phyloP scores from a whole-genome alignment of 768 basidiomycete species.

The Cystobasidium tubakii region DNA sequence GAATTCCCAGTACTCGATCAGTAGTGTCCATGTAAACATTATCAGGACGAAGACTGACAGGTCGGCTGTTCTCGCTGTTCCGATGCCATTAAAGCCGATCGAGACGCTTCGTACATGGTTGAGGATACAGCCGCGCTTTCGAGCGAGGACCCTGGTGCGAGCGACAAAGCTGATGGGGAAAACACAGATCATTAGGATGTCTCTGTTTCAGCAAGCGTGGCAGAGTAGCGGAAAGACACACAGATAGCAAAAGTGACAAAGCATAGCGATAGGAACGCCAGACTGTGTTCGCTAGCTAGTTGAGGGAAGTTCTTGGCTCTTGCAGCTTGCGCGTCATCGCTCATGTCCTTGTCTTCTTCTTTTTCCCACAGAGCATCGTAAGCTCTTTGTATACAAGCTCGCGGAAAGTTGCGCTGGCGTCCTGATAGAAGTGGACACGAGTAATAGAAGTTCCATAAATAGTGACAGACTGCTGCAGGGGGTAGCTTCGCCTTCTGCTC shows the following conservation, averaged over 20 bases:
- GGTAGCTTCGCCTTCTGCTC: constrained; percentile 31
- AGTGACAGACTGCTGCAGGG: constrained; percentile 26
- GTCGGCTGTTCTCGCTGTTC: constrained; percentile 34
- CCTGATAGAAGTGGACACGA: constrained; percentile 12
- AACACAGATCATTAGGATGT: background rate
- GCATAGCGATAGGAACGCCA: constrained; percentile 24
- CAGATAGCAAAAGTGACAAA: constrained; percentile 27
- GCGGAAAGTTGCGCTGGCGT: background rate
- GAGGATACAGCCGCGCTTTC: constrained; percentile 8
- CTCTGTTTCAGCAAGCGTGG: background rate
- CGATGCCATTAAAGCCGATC: constrained; percentile 27
- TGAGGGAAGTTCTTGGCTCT: constrained; percentile 21
- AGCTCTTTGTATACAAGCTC: constrained; percentile 11
- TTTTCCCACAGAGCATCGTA: constrained; percentile 20
- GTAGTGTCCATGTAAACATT: no score
- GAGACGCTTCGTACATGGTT: constrained; percentile 23
- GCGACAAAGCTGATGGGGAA: background rate
- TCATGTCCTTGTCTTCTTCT: constrained; percentile 6
- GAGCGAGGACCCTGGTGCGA: constrained; percentile 1
- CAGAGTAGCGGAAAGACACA: background rate
- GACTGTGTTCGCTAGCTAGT: background rate
- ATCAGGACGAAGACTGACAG: no score
- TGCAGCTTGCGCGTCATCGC: constrained; percentile 14
- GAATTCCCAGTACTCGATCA: background rate
- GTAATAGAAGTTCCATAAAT: constrained; percentile 24